Percentiles rank a stretch among this genome's conserved stretches.
Evolutionary conservation across 2,329 filamentous ascomycete genomes (phyloP).

Genomic region (Epichloe coenophiala): DNA sequence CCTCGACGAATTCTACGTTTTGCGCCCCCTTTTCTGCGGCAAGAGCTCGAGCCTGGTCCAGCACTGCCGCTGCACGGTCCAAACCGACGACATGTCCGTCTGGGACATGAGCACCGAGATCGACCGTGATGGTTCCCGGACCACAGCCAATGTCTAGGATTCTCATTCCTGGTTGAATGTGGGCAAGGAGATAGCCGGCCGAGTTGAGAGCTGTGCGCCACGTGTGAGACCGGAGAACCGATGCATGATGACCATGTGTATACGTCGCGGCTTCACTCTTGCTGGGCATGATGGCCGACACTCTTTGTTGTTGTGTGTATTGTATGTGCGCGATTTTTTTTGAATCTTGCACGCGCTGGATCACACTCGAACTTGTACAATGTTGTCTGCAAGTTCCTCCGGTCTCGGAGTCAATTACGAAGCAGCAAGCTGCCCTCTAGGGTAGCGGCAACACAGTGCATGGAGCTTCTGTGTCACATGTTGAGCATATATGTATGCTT

Average conservation of each 20-base stretch:
- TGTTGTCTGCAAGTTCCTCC: too few species aligned
- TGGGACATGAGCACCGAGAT: constrained; percentile 23
- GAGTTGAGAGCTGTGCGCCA: constrained; percentile 28
- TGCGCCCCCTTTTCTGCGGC: constrained; percentile 16
- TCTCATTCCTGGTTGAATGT: constrained; percentile 22
- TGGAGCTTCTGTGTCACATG: too few species aligned
- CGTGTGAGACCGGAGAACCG: constrained; percentile 23
- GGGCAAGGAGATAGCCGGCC: constrained; percentile 26
- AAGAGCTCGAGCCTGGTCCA: constrained; percentile 17
- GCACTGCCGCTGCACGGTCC: constrained; percentile 20
- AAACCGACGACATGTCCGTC: constrained; percentile 24
- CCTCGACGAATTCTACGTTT: constrained; percentile 20
- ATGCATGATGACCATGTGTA: constrained; percentile 25
- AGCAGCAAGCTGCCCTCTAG: too few species aligned
- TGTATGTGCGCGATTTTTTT: too few species aligned
- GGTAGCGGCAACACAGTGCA: too few species aligned
- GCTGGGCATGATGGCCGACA: not conserved
- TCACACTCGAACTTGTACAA: too few species aligned
- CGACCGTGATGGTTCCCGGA: constrained; percentile 32
- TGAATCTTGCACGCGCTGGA: too few species aligned
- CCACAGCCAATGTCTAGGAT: constrained; percentile 36
- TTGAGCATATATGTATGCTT: too few species aligned
- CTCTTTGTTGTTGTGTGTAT: too few species aligned
- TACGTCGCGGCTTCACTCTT: constrained; percentile 14
- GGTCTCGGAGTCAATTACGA: too few species aligned